phyloP scores from a whole-genome alignment of 208 protist genomes.

The Trypanosoma mega region DNA sequence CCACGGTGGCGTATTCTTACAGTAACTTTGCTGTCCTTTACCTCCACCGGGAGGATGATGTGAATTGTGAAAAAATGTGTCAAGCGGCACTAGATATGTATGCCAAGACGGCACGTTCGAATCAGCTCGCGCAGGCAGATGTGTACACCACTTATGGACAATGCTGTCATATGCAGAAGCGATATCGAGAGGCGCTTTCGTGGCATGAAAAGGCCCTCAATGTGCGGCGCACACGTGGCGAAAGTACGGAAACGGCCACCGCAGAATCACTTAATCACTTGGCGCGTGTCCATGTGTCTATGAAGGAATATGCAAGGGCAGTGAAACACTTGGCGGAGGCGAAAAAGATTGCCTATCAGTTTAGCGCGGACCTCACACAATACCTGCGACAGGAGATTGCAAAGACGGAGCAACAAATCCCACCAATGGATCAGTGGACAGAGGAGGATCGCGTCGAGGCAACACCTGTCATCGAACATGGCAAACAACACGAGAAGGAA shows the following conservation, averaged over 20 bases:
- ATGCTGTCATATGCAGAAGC: conserved; percentile 62
- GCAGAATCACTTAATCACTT: conserved; percentile 88
- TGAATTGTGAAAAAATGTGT: conserved; percentile 81
- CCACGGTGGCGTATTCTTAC: conserved; percentile 89
- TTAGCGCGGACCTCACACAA: conserved; percentile 68
- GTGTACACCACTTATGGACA: conserved; percentile 82
- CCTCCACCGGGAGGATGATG: conserved; percentile 65
- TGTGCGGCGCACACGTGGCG: conserved; percentile 79
- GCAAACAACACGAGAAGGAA: not conserved
- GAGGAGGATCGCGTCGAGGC: conserved; percentile 48
- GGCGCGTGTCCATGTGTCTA: conserved; percentile 63
- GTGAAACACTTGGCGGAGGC: conserved; percentile 62
- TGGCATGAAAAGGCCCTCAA: conserved; percentile 88
- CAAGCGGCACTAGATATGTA: conserved; percentile 80
- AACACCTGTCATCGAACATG: not conserved
- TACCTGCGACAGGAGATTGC: conserved; percentile 68
- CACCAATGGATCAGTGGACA: conserved; percentile 73
- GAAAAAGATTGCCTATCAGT: conserved; percentile 69
- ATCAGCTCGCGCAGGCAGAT: conserved; percentile 84
- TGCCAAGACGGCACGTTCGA: conserved; percentile 77
- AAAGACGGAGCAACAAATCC: conserved; percentile 79
- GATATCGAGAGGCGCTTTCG: conserved; percentile 47
- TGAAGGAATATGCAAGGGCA: conserved; percentile 74
- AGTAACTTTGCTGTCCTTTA: conserved; percentile 87
- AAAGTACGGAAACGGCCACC: conserved; percentile 69